Evolutionary conservation across 441 rosid species (phyloP).

Genomic region (Populus hybrid): DNA sequence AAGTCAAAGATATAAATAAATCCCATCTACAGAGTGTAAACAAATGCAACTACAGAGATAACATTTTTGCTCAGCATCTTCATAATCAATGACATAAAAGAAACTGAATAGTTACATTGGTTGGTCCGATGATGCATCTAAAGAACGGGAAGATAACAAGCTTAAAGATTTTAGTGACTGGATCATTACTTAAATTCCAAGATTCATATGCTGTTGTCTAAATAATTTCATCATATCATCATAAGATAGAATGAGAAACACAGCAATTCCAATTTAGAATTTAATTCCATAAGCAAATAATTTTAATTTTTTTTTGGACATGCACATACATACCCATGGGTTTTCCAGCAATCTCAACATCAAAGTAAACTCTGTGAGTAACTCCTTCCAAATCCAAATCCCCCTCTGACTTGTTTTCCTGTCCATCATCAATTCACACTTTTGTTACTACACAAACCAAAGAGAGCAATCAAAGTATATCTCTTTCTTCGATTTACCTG

Average conservation of each 20-base stretch:
- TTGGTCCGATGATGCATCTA: neutral
- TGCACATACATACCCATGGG: slow-evolving; percentile 43
- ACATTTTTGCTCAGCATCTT: neutral
- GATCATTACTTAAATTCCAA: neutral
- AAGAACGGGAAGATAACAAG: neutral
- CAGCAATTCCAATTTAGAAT: neutral
- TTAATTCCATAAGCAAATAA: neutral
- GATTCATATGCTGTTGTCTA: neutral
- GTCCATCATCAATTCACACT: neutral
- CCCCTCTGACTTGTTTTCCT: slow-evolving; percentile 32
- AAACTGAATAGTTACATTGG: neutral
- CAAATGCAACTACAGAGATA: neutral
- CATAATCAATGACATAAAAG: neutral
- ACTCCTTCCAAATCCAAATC: slow-evolving; percentile 54
- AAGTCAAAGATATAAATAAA: neutral
- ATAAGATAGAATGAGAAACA: neutral
- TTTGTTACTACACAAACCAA: neutral
- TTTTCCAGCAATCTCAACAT: slow-evolving; percentile 72
- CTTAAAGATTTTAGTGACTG: neutral
- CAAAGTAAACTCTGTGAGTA: slow-evolving; percentile 84
- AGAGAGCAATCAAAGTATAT: neutral
- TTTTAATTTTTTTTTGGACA: neutral
- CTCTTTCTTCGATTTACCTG: slow-evolving; percentile 29
- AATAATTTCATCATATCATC: neutral
- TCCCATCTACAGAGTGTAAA: neutral